Evolutionary conservation across 2,329 filamentous ascomycete species (phyloP).

Genomic region (Boeremia lycopersici): DNA sequence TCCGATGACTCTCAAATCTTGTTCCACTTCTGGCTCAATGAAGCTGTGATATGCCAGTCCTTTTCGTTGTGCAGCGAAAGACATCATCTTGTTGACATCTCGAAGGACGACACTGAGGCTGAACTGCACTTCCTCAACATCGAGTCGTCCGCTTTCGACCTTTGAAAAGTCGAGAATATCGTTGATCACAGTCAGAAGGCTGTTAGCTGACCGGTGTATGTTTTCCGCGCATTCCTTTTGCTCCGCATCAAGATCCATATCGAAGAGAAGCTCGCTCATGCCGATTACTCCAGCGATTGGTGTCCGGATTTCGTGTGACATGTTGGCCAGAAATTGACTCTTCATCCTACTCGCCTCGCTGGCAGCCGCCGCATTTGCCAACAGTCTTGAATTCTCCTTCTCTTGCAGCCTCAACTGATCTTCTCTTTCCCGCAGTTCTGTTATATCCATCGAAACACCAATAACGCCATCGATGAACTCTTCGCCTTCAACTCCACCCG

Average conservation of each 20-base stretch:
- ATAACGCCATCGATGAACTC: constrained; percentile 72
- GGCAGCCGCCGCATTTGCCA: constrained; percentile 77
- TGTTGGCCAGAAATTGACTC: constrained; percentile 79
- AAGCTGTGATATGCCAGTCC: constrained; percentile 73
- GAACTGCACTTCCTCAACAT: constrained; percentile 82
- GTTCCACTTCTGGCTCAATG: constrained; percentile 66
- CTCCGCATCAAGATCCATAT: constrained; percentile 71
- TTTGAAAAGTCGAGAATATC: constrained; percentile 92
- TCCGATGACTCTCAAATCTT: constrained; percentile 79
- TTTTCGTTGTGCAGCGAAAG: constrained; percentile 81
- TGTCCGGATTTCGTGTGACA: constrained; percentile 80
- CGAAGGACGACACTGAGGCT: constrained; percentile 74
- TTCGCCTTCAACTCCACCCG: constrained; percentile 58
- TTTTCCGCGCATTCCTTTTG: constrained; percentile 78
- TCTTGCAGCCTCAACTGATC: constrained; percentile 67
- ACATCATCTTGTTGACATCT: constrained; percentile 86
- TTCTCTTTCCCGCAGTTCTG: constrained; percentile 70
- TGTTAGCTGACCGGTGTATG: constrained; percentile 79
- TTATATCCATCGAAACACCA: constrained; percentile 80
- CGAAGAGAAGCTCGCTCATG: constrained; percentile 76
- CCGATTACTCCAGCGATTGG: constrained; percentile 82
- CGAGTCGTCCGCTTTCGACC: constrained; percentile 76
- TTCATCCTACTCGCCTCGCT: constrained; percentile 82
- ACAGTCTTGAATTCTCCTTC: constrained; percentile 70
- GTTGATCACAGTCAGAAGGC: constrained; percentile 84